These are phyloP conservation scores for Alternaria panax DNA, from an alignment of 2,329 filamentous ascomycete species.

Conservation along the genomic window DNA sequence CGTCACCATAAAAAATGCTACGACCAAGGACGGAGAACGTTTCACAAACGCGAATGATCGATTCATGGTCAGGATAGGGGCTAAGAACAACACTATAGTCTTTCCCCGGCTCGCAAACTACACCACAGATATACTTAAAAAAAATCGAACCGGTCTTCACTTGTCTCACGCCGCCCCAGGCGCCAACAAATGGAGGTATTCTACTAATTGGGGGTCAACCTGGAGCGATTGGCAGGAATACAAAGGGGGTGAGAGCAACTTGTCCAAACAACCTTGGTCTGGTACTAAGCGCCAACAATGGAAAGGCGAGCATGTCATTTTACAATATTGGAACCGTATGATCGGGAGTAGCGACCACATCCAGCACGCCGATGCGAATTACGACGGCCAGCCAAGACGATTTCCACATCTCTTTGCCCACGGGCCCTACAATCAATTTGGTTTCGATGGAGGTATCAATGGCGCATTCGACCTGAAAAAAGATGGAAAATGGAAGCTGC, in stretches of 20 bases:
- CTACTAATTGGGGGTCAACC: not conserved
- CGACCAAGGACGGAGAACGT: constrained; percentile 51
- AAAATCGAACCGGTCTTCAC: not conserved
- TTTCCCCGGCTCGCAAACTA: not conserved
- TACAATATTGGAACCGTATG: constrained; percentile 69
- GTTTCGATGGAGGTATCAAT: not conserved
- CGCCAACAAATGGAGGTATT: not conserved
- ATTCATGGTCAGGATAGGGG: constrained; percentile 68
- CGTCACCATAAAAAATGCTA: constrained; percentile 64
- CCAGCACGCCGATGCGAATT: constrained; percentile 65
- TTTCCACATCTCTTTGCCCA: constrained; percentile 65
- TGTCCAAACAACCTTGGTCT: constrained; percentile 55
- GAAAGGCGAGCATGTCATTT: constrained; percentile 67
- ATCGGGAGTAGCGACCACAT: constrained; percentile 67
- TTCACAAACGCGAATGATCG: constrained; percentile 64
- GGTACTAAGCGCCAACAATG: constrained; percentile 66
- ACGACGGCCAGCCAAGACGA: constrained; percentile 52
- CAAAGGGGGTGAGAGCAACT: not conserved
- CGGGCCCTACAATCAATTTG: not conserved
- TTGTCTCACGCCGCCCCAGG: not conserved
- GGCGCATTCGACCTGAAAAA: not conserved
- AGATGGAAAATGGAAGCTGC: not conserved
- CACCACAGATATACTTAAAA: not conserved
- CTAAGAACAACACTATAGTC: constrained; percentile 58
- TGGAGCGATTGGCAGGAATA: not conserved